Base-by-base conservation (phyloP, 352 stramenopile genomes). In the Pythium volutum region DNA sequence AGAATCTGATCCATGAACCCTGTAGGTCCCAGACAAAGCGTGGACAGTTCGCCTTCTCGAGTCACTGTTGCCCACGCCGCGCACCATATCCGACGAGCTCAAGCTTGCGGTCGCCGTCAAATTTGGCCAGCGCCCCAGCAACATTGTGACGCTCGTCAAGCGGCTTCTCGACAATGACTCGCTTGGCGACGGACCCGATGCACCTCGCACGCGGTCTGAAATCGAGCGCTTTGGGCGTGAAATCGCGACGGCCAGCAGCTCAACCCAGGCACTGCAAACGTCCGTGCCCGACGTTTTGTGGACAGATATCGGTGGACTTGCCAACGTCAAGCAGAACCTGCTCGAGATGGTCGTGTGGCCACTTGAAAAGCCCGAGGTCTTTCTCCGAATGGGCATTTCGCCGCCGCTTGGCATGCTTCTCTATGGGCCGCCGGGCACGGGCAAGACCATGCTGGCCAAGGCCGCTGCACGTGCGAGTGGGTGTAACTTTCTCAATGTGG, bases 401-500 rank as follows among this genome's bases (percentile, higher is more conserved):
- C 84, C 86, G 3, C 86, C 86, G 14, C 66, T 84, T 7, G 86
- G 86, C 2, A 85, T 95, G 64, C 73, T 95, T 22, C 62, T 95
- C 2, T 74, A 93, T 52, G 86, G 86, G 2, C 86, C 86, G 9
- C 86, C 86, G 25, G 86, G 86, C 18, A 95, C 86, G 22, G 86
- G 86, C 46, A 95, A 95, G 69, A 95, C 86, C 2, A 88, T 95
- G 81, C 67, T 95, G 0, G 86, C 86, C 18, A 95, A 95, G 67
- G 86, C 86, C 0, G 75, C 84, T 10, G 83, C 86, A 0, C 83
- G 73, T 7, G 86, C 82, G 9, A 93, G 82, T 29, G 71, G 80
- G n/a, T 95, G 86, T 64, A 92, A 93, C 50, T 93, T 95, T 49
- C 63, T 95, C 20, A 92, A 86, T 25, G 47, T 95, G 16, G 74